Percentiles rank a stretch among this genome's conserved stretches.
These are phyloP conservation scores for Aspergillus avenaceus DNA, from an alignment of 495 filamentous ascomycete species.

Conservation along the genomic window DNA sequence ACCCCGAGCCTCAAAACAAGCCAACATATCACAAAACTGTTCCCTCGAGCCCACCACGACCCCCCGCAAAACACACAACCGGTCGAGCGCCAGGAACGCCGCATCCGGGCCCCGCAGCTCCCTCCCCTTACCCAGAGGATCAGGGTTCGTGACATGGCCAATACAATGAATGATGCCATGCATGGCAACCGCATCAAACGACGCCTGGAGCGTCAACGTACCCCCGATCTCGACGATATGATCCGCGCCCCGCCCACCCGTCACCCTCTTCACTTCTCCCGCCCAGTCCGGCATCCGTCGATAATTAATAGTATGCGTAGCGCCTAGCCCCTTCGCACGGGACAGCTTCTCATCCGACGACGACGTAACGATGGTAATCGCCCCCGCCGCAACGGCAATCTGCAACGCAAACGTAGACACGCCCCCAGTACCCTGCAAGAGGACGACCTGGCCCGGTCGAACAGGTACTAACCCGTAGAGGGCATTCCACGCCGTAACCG, in stretches of 20 bases:
- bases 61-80: constrained; percentile 17
- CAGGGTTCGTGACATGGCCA: constrained; percentile 25
- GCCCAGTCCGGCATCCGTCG: constrained; percentile 26
- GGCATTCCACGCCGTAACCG: constrained; percentile 39
- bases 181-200: constrained; percentile 38
- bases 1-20: constrained; percentile 6
- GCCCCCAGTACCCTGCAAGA: constrained; percentile 34
- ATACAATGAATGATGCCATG: constrained; percentile 42
- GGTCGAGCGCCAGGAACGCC: constrained; percentile 6
- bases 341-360: constrained; percentile 24
- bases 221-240: constrained; percentile 51
- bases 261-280: constrained; percentile 18
- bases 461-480: constrained; percentile 20
- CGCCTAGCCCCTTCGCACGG: constrained; percentile 16
- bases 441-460: constrained; percentile 22
- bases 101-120: constrained; percentile 2
- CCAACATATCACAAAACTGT: constrained; percentile 17
- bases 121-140: not conserved
- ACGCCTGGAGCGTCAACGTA: constrained; percentile 34
- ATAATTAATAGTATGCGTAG: constrained; percentile 24
- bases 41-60: constrained; percentile 20
- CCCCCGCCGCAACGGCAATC: constrained; percentile 20
- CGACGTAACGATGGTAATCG: constrained; percentile 24
- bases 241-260: constrained; percentile 19
- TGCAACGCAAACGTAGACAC: constrained; percentile 23